Base-by-base conservation (phyloP, 805 yeast species). In the Yamadazyma philogaea region DNA sequence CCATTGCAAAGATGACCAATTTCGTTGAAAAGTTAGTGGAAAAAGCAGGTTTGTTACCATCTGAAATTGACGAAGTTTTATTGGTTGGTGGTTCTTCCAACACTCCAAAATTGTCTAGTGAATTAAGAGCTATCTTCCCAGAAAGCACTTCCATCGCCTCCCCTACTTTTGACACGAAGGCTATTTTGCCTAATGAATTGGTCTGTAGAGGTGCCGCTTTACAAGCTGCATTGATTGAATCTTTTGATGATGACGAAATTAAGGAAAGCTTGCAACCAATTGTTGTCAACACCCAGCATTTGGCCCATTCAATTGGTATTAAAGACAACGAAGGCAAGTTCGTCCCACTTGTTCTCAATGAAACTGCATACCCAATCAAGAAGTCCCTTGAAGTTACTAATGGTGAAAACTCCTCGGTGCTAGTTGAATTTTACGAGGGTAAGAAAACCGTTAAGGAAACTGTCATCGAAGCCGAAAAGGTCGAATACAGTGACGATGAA, bases 141-240 rank as follows among this genome's bases (percentile, higher is more conserved):
- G 93, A 85, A 63, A 63, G 83, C 37, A 82, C 88, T 42, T 77
- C 71, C 40, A 76, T 90, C 42, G 72, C 81, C 48, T 82, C 97
- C 19, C 96, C 98, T 51, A 69, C 84, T 27, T 59, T 75, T 47
- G 91, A 87, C 63, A 54, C 85, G 48, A 88, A 87, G 68, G 86
- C 93, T 44, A 61, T 82, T 48, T 79, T 87, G 68, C 97, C 99
- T 47, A 82, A 87, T 59, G 98, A 93, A 72, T 75, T 89, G 58
- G 74, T 84, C 51, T 82, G 95, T 51, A 83, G 95, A 60, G 99
- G 99, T 69, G 95, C 96, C 45, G 96, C 98, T 49, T 77, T 91
- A 62, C 98, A 93, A 76, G 99, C 96, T 39, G 81, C 95, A 30
- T 74, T 91, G 56, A 72, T 84, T 49, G 91, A 84, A 57, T 72